A percentile compares a stretch with the other conserved stretches of the same genome.
Conservation (phyloP, 129 eudicot genomes). For the Gnaphalium uliginosum region DNA sequence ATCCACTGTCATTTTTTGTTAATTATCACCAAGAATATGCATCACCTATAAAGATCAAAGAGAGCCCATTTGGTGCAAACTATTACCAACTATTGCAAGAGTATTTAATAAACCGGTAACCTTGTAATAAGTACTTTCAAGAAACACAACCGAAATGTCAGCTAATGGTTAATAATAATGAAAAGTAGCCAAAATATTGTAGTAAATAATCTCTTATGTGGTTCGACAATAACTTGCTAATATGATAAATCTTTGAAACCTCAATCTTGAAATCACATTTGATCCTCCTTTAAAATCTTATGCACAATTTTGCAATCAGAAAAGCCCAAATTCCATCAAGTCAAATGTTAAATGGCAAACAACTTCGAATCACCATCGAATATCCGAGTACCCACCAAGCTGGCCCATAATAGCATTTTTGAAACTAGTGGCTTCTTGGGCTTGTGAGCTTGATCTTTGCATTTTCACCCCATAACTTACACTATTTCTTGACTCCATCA, state of each 20-base stretch:
- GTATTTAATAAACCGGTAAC: background rate
- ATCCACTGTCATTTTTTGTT: background rate
- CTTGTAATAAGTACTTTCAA: background rate
- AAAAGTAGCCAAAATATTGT: background rate
- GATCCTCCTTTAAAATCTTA: constrained; percentile 25
- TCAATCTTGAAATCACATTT: constrained; percentile 8
- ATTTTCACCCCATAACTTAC: constrained; percentile 65
- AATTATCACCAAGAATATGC: background rate
- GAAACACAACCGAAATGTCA: background rate
- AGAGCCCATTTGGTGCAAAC: background rate
- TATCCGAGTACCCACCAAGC: constrained; percentile 52
- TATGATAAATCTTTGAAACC: background rate
- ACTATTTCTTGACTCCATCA: constrained; percentile 85
- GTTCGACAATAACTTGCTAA: constrained; percentile 1
- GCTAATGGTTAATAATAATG: background rate
- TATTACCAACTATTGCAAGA: background rate
- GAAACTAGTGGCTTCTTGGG: constrained; percentile 60
- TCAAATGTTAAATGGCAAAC: background rate
- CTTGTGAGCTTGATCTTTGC: constrained; percentile 79
- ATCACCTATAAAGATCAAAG: background rate
- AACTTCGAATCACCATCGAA: constrained; percentile 28
- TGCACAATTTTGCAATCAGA: constrained; percentile 32
- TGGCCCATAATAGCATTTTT: constrained; percentile 65
- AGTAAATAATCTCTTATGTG: constrained; percentile 1
- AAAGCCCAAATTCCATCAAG: constrained; percentile 18